These are phyloP conservation scores for Podila minutissima DNA, from an alignment of 192 early-diverging fungal genomes.

Conservation along the genomic window DNA sequence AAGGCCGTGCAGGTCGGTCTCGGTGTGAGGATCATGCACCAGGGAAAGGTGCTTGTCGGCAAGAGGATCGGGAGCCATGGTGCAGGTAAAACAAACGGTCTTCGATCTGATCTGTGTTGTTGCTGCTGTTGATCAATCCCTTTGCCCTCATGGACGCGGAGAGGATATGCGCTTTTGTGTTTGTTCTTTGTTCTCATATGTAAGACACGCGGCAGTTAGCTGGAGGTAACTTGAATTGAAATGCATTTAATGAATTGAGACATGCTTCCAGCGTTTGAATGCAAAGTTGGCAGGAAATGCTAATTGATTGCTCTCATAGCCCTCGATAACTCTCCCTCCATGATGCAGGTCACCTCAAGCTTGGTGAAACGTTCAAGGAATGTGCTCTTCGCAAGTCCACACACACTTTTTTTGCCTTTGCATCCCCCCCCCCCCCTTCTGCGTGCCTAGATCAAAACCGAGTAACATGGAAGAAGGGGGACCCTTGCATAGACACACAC, in stretches of 20 bases:
- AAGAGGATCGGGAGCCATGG: conserved; percentile 67
- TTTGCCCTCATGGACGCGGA: too few species aligned
- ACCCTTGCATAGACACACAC: too few species aligned
- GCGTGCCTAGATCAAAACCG: background rate
- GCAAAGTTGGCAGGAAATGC: background rate
- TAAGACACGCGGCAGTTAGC: conserved; percentile 60
- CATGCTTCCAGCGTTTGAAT: background rate
- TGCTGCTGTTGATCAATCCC: background rate
- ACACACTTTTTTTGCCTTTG: background rate
- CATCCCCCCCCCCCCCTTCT: too few species aligned
- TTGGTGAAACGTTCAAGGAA: conserved; percentile 60
- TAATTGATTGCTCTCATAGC: background rate
- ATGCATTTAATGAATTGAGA: background rate
- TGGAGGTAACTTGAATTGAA: conserved; percentile 47
- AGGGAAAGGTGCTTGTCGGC: conserved; percentile 56
- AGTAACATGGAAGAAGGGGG: too few species aligned
- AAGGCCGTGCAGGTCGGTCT: conserved; percentile 42
- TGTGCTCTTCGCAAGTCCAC: conserved; percentile 59
- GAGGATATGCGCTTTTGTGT: background rate
- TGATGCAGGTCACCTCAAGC: conserved; percentile 63
- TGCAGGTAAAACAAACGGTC: conserved; percentile 42
- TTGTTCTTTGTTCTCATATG: background rate
- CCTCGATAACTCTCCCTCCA: background rate
- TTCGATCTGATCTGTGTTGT: background rate
- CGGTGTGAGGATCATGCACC: conserved; percentile 38